Evolutionary conservation across 306 rosid species (phyloP).

Genomic region (Quercus glauca): DNA sequence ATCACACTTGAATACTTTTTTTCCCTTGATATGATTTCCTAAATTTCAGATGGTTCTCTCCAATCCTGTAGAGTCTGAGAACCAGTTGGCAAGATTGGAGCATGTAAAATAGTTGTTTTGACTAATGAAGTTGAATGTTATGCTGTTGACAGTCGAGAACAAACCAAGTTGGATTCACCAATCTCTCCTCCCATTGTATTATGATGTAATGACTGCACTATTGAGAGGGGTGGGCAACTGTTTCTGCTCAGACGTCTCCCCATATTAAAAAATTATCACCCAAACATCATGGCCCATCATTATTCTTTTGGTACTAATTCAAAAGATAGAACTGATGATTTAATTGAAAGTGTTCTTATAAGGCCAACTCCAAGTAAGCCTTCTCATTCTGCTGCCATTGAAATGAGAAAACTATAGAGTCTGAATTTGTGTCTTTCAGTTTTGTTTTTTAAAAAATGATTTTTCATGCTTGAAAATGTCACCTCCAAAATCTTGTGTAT

Average conservation of each 20-base stretch:
- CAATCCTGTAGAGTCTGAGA: constrained; percentile 20
- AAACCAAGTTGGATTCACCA: constrained; percentile 26
- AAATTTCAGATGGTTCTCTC: constrained; percentile 10
- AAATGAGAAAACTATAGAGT: constrained; percentile 29
- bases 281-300: constrained; percentile 42
- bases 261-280: constrained; percentile 54
- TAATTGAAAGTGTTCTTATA: constrained; percentile 20
- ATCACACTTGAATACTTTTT: background rate
- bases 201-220: constrained; percentile 34
- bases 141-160: constrained; percentile 38
- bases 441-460: background rate
- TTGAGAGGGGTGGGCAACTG: constrained; percentile 73
- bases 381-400: constrained; percentile 30
- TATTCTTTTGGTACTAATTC: constrained; percentile 25
- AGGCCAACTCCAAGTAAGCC: constrained; percentile 46
- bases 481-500: too few species aligned
- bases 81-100: constrained; percentile 6
- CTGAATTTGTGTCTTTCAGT: constrained; percentile 19
- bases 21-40: background rate
- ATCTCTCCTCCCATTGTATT: constrained; percentile 92
- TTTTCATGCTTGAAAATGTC: too few species aligned
- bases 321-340: constrained; percentile 31
- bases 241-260: constrained; percentile 90
- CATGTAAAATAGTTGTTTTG: constrained; percentile 7
- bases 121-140: constrained; percentile 25